Conservation (phyloP, 2,329 filamentous ascomycete species). For the Myriosclerotinia curreyana region DNA sequence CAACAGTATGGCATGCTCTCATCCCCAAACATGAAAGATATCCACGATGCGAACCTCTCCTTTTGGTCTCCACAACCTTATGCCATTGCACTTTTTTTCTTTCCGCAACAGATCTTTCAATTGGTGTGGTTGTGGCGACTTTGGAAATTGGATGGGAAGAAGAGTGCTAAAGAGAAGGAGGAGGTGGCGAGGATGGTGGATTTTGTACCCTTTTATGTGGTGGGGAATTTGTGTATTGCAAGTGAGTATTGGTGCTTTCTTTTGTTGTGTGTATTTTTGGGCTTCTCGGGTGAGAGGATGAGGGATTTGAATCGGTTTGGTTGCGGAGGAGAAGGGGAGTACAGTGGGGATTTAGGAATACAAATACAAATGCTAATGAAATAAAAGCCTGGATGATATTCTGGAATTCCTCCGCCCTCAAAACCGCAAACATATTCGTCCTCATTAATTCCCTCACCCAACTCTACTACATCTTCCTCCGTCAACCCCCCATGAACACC, state of each 20-base stretch:
- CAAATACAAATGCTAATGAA: not conserved
- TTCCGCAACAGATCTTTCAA: slow-evolving; percentile 58
- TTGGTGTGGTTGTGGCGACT: slow-evolving; percentile 56
- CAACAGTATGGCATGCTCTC: slow-evolving; percentile 59
- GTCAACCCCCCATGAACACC: slow-evolving; percentile 50
- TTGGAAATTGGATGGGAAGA: slow-evolving; percentile 47
- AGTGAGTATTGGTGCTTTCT: slow-evolving; percentile 41
- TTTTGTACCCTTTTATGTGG: slow-evolving; percentile 53
- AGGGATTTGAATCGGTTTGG: not conserved
- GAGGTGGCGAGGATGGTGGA: slow-evolving; percentile 51
- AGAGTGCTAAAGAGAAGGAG: slow-evolving; percentile 39
- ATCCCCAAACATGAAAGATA: slow-evolving; percentile 56
- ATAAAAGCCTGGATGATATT: slow-evolving; percentile 56
- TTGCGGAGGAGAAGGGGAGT: not conserved
- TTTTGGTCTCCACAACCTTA: slow-evolving; percentile 58
- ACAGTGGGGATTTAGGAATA: not conserved
- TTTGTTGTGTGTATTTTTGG: no score
- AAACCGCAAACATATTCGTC: slow-evolving; percentile 54
- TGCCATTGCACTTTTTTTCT: slow-evolving; percentile 60
- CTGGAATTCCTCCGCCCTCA: slow-evolving; percentile 53
- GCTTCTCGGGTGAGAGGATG: no score
- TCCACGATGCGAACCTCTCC: slow-evolving; percentile 56
- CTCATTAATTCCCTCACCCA: slow-evolving; percentile 54
- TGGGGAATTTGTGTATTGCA: slow-evolving; percentile 59
- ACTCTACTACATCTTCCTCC: slow-evolving; percentile 51